phyloP scores from a whole-genome alignment of 139 green algal genomes.

The Chlorella sp. region DNA sequence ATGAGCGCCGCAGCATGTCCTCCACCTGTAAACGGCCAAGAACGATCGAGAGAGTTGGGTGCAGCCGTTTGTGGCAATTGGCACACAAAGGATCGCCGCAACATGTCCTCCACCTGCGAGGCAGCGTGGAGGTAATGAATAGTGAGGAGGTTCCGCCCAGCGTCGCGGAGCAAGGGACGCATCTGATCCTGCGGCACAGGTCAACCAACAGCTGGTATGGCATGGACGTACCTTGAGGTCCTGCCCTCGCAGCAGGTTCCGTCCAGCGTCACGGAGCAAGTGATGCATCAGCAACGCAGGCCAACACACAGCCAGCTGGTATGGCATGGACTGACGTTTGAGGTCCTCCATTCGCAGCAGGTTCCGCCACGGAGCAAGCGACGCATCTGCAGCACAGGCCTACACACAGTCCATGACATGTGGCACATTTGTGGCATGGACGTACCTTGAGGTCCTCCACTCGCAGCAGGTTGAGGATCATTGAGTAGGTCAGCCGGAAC shows the following conservation, averaged over 20 bases:
- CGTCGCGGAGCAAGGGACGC: background rate
- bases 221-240: constrained; percentile 82
- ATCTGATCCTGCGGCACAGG: background rate
- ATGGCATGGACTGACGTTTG: too few relatives aligned
- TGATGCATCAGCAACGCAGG: background rate
- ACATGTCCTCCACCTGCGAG: constrained; percentile 93
- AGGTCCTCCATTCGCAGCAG: background rate
- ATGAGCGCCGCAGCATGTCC: constrained; percentile 95
- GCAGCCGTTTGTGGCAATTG: constrained; percentile 68
- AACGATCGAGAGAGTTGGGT: background rate
- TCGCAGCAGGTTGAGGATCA: constrained; percentile 97
- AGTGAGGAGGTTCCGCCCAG: background rate
- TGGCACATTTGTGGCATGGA: background rate
- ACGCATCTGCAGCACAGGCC: background rate
- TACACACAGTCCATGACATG: too few relatives aligned
- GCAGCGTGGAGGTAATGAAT: background rate
- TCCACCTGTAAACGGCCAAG: constrained; percentile 79
- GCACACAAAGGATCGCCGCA: constrained; percentile 92
- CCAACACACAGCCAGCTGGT: background rate
- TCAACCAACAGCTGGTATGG: background rate
- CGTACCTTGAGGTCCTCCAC: constrained; percentile 93
- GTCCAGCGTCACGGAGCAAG: too few relatives aligned
- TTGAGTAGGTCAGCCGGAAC: constrained; percentile 97
- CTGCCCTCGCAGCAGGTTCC: constrained; percentile 94
- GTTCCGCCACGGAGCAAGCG: background rate